phyloP scores from a whole-genome alignment of 2,329 filamentous ascomycete genomes.

The Ustilaginoidea virens region DNA sequence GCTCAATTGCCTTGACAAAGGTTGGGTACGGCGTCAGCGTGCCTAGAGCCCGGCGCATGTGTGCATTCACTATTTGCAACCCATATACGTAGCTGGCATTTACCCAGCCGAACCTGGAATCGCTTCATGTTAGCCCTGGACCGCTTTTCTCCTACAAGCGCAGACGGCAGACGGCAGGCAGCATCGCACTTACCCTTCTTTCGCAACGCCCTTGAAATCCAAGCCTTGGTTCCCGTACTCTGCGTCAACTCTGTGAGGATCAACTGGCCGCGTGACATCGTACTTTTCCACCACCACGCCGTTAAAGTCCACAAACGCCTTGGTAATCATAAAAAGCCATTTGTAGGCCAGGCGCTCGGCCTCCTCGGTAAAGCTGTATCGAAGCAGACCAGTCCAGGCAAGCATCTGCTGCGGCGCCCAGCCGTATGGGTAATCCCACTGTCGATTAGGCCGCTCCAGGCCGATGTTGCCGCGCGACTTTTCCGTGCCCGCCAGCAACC shows the following conservation, averaged over 20 bases:
- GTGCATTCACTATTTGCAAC: conserved; percentile 71
- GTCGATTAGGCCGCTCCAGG: conserved; percentile 75
- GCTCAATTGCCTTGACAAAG: conserved; percentile 53
- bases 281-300: conserved; percentile 98
- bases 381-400: conserved; percentile 82
- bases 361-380: conserved; percentile 84
- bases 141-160: too few species aligned
- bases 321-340: conserved; percentile 97
- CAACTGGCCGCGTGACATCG: conserved; percentile 78
- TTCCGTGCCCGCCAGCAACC: conserved; percentile 78
- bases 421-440: conserved; percentile 97
- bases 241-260: conserved; percentile 86
- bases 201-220: conserved; percentile 89
- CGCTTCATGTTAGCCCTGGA: conserved; percentile 1
- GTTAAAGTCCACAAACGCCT: conserved; percentile 96
- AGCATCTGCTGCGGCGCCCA: conserved; percentile 99
- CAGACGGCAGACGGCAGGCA: neutral
- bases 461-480: conserved; percentile 70
- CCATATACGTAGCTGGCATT: conserved; percentile 97
- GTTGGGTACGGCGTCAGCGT: conserved; percentile 77
- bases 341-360: conserved; percentile 84
- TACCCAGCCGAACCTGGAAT: conserved; percentile 86
- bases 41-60: conserved; percentile 79
- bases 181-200: conserved; percentile 64
- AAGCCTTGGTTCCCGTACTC: conserved; percentile 96